Evolutionary conservation across 306 rosid genomes (phyloP), one percentile per base, ranked within the genome.

Genomic region (Casuarina cunninghamiana): DNA sequence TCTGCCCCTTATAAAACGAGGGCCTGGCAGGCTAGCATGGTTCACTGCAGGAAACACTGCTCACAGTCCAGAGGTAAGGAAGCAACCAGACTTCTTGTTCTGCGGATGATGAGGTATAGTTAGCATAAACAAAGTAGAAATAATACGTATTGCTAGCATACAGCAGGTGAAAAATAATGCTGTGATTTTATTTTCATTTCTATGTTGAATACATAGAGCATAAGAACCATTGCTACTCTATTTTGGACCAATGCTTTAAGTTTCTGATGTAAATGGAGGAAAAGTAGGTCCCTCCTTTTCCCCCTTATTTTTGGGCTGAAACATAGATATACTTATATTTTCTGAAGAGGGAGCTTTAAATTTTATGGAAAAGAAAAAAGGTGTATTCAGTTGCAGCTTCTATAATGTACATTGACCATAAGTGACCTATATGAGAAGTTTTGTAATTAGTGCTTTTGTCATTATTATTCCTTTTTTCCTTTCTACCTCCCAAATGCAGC

Each of bases 81-180:
- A 53, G 63, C 79, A 78, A 11, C 50, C 41, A 0, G 37, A 38
- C 16, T 69, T 84, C 79, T 60, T 6, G 67, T 3, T 84, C 87
- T 87, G 88, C 86, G 61, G 71, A 71, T 76, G 78, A 48, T 21
- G 65, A 71, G 66, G 69, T 53, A 48, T 55, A 5, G 21, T 73
- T 54, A 70, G 75, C 69, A 63, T 41, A 48, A 17, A 16, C 42
- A 43, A 60, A 42, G 71, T 68, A 16, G 61, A 45, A 53, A 41
- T 67, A 44, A 17, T 3, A 39, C 42, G 10, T 46, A 3, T 11
- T 6, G 51, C 11, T 48, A 48, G 13, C 16, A 78, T 41, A 72
- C 5, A 21, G 21, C 6, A 51, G 53, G 12, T 48, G n/a, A 82
- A 39, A 26, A 4, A 8, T 45, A 13, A 72, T 10, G 48, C 55